Evolutionary conservation across 2,329 filamentous ascomycete species (phyloP).

Genomic region (Hypoxylon sp.): DNA sequence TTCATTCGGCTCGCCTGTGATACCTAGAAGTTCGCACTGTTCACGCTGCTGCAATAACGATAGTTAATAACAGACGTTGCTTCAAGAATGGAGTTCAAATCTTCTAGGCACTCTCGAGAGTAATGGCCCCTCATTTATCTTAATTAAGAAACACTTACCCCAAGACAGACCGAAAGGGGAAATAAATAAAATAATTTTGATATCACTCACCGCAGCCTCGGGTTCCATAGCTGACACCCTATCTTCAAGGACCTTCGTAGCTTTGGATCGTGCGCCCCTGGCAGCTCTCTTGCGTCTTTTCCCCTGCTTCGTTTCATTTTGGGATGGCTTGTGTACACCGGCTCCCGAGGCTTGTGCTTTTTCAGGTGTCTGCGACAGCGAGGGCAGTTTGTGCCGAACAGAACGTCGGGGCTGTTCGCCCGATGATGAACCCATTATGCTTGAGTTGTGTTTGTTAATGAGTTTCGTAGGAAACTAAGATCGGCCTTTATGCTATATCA

Average conservation of each 20-base stretch:
- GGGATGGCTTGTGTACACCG: slow-evolving; percentile 5
- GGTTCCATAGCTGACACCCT: slow-evolving; percentile 23
- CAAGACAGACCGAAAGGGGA: too few species aligned
- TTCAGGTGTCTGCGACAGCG: background rate
- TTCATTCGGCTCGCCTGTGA: background rate
- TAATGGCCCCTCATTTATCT: too few species aligned
- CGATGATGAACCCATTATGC: slow-evolving; percentile 10
- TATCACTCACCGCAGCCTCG: slow-evolving; percentile 3
- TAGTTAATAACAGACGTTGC: too few species aligned
- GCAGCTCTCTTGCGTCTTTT: background rate
- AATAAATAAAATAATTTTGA: too few species aligned
- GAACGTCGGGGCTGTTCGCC: slow-evolving; percentile 24
- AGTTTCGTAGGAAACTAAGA: background rate
- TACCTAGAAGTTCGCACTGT: slow-evolving; percentile 28
- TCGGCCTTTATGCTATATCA: background rate
- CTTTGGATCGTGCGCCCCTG: slow-evolving; percentile 5
- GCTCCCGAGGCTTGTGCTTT: slow-evolving; percentile 1
- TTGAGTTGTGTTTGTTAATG: background rate
- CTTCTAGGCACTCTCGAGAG: too few species aligned
- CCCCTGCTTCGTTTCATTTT: background rate
- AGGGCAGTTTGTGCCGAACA: slow-evolving; percentile 9
- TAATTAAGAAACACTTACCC: too few species aligned
- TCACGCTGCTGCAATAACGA: slow-evolving; percentile 5
- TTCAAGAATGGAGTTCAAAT: too few species aligned
- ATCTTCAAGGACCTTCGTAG: slow-evolving; percentile 26